Evolutionary conservation across 2,329 filamentous ascomycete species (phyloP).

Genomic region (Penicillium sp.): DNA sequence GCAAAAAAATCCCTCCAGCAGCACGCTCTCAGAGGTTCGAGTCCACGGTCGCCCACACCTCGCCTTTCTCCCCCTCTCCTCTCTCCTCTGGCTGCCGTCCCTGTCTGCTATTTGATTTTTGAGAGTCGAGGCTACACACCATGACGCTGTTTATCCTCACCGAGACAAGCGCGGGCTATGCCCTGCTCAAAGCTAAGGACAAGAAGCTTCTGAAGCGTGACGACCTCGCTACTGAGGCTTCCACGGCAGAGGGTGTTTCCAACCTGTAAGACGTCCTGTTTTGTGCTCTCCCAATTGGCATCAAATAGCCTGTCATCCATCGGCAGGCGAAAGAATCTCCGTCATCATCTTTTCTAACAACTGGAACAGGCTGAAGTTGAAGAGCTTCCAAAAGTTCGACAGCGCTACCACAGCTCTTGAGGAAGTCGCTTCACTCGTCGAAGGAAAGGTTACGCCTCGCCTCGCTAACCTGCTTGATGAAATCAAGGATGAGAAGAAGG

Average conservation of each 20-base stretch:
- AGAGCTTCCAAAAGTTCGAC: constrained; percentile 97
- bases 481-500: constrained; percentile 97
- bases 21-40: constrained; percentile 39
- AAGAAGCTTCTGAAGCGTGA: constrained; percentile 96
- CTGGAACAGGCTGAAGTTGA: constrained; percentile 77
- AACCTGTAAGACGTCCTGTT: constrained; percentile 69
- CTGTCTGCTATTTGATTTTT: constrained; percentile 28
- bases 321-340: constrained; percentile 32
- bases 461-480: constrained; percentile 80
- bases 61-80: constrained; percentile 26
- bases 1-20: constrained; percentile 43
- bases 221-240: constrained; percentile 74
- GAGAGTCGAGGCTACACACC: constrained; percentile 45
- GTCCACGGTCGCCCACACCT: constrained; percentile 37
- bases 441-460: constrained; percentile 93
- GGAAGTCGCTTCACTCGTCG: constrained; percentile 84
- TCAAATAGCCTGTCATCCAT: neutral
- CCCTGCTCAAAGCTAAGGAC: constrained; percentile 96
- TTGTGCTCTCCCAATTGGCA: neutral
- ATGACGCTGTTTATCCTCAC: constrained; percentile 93
- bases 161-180: constrained; percentile 96
- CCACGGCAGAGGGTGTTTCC: constrained; percentile 81
- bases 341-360: constrained; percentile 30
- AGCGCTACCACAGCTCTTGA: constrained; percentile 88
- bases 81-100: constrained; percentile 28